Conservation (phyloP, 306 rosid species). For the Begonia fuchsioides region DNA sequence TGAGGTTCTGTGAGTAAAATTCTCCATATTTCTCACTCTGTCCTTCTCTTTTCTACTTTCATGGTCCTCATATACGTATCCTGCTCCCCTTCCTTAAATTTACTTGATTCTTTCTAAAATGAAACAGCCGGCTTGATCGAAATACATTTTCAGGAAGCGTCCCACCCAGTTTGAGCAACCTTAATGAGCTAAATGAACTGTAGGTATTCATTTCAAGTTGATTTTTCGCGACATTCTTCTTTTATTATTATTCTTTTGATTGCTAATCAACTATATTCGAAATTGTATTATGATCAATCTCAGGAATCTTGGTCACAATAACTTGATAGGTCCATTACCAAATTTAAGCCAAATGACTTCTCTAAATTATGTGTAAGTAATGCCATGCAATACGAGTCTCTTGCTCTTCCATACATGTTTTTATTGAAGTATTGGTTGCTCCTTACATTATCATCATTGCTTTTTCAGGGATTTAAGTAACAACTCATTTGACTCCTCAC, state of each 20-base stretch:
- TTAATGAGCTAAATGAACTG: constrained; percentile 55
- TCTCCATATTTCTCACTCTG: constrained; percentile 1
- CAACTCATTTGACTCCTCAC: constrained; percentile 58
- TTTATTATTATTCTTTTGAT: background rate
- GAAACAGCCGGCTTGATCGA: constrained; percentile 85
- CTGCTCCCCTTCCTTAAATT: constrained; percentile 3
- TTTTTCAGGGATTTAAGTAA: constrained; percentile 68
- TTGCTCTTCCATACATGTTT: background rate
- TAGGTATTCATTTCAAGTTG: constrained; percentile 22
- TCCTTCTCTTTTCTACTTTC: no score
- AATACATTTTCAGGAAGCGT: constrained; percentile 51
- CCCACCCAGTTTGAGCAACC: constrained; percentile 57
- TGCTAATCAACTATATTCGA: no score
- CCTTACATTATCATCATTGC: constrained; percentile 7
- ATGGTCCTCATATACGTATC: no score
- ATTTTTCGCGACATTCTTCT: background rate
- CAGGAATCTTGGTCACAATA: constrained; percentile 66
- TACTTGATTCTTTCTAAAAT: constrained; percentile 12
- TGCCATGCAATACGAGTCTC: background rate
- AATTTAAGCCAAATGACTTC: constrained; percentile 47
- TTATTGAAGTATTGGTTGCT: background rate
- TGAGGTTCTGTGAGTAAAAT: constrained; percentile 85
- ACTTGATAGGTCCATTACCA: constrained; percentile 53
- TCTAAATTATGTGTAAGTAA: constrained; percentile 71
- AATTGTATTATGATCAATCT: constrained; percentile 9